These are phyloP conservation scores for Botrytis porri DNA, from an alignment of 2,329 filamentous ascomycete species.

Conservation along the genomic window DNA sequence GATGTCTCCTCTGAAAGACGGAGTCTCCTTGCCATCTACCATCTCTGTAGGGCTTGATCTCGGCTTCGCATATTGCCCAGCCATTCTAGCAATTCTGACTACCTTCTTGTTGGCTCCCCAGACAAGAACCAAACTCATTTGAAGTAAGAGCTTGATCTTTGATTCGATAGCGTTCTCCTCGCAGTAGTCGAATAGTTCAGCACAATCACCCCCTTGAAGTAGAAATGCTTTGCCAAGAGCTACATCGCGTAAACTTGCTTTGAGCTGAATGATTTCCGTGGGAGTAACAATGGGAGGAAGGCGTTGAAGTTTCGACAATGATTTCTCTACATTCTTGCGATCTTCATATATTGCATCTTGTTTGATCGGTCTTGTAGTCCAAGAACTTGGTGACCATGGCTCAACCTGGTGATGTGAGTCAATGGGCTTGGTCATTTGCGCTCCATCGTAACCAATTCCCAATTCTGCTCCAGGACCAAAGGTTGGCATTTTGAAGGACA, in stretches of 20 bases:
- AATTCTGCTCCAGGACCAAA: background rate
- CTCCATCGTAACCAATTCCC: background rate
- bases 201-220: conserved; percentile 94
- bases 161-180: conserved; percentile 84
- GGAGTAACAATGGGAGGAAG: conserved; percentile 79
- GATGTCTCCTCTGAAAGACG: conserved; percentile 92
- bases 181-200: conserved; percentile 97
- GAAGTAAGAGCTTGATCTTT: conserved; percentile 93
- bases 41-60: conserved; percentile 84
- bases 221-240: conserved; percentile 89
- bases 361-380: conserved; percentile 76
- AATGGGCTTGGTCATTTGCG: background rate
- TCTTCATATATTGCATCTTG: conserved; percentile 71
- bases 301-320: conserved; percentile 61
- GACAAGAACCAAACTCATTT: conserved; percentile 95
- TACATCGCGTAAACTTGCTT: conserved; percentile 76
- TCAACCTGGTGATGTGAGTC: conserved; percentile 13
- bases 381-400: conserved; percentile 62
- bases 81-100: conserved; percentile 92
- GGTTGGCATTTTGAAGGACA: conserved; percentile 6
- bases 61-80: conserved; percentile 96
- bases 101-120: conserved; percentile 81
- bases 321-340: conserved; percentile 53
- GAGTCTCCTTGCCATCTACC: conserved; percentile 74
- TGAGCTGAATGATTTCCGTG: conserved; percentile 75